Base-by-base conservation (phyloP, 1,139 yeast genomes). In the Debaryomyces subglobosus region DNA sequence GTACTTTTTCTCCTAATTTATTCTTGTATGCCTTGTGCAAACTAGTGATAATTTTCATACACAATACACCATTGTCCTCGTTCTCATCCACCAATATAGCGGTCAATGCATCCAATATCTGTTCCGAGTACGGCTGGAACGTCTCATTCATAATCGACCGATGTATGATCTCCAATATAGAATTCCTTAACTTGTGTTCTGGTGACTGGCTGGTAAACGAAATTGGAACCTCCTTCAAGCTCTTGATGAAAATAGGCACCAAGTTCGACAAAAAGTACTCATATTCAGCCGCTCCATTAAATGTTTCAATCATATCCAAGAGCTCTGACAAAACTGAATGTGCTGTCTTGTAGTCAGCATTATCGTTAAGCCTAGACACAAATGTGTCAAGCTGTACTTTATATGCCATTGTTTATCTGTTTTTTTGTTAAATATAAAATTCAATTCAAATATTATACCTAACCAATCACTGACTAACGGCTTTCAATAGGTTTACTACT, bases 61-160 rank as follows among this genome's bases (percentile, higher is more conserved):
- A 88, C 48, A 91, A 75, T 1, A 91, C 91, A 43, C 98, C 99
- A 63, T 94, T 94, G 56, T 92, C 98, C 67, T 95, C 99, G 63
- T 95, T 94, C 63, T 95, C 99, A 15, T 71, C 75, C 20, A 80
- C 81, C 51, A 94, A 72, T 15, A 88, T 72, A 30, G 71, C 68
- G 60, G 85, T 82, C 49, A 92, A 70, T n/a, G 78, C 70, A 39
- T 82, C 84, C 59, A 89, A 71, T 24, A 91, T 79, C 32, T 77
- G 74, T 39, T 74, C 72, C 0, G 92, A 83, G 63, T 84, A 86
- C 1, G 89, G 88, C 61, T 86, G 88, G 60, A 91, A 84, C 1
- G 86, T 79, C 39, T 91, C 97, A 62, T 88, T 91, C 76, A 89
- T 82, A 50, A 89, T 89, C 36, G 92, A 77, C 44, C 97, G 77